These are phyloP conservation scores for Eutrema japonicum DNA, from an alignment of 345 rosid genomes.

Conservation along the genomic window DNA sequence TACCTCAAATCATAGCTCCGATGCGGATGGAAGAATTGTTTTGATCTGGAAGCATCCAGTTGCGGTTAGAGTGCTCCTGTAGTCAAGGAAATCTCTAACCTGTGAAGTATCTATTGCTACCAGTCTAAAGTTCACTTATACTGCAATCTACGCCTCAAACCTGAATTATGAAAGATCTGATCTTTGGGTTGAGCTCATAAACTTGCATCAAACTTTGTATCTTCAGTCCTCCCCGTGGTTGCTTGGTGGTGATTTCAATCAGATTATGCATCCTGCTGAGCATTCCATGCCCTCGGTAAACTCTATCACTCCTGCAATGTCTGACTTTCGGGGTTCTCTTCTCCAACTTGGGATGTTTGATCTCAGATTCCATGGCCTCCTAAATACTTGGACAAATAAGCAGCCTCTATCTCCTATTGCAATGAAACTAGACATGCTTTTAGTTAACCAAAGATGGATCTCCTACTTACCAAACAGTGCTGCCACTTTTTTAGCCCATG, in stretches of 20 bases:
- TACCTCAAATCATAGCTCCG: too few species aligned
- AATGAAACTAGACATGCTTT: not conserved
- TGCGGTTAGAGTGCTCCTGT: too few species aligned
- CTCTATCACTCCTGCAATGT: rapidly evolving
- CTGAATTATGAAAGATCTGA: not conserved
- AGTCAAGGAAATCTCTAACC: too few species aligned
- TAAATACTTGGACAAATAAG: not conserved
- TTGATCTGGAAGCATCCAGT: too few species aligned
- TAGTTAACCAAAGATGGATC: not conserved
- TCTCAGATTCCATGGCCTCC: not conserved
- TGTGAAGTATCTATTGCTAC: too few species aligned
- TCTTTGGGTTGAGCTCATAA: not conserved
- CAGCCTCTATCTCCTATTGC: not conserved
- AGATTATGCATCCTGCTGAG: not conserved
- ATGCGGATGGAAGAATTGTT: too few species aligned
- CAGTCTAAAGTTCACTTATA: not conserved
- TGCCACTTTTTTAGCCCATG: not conserved
- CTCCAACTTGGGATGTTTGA: not conserved
- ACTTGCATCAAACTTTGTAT: not conserved
- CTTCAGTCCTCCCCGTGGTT: not conserved
- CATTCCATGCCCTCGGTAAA: not conserved
- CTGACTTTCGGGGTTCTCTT: not conserved
- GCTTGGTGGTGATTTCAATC: not conserved
- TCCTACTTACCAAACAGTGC: not conserved
- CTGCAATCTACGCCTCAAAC: not conserved